Base-by-base conservation (phyloP, 306 rosid species). In the Bauhinia variegata region DNA sequence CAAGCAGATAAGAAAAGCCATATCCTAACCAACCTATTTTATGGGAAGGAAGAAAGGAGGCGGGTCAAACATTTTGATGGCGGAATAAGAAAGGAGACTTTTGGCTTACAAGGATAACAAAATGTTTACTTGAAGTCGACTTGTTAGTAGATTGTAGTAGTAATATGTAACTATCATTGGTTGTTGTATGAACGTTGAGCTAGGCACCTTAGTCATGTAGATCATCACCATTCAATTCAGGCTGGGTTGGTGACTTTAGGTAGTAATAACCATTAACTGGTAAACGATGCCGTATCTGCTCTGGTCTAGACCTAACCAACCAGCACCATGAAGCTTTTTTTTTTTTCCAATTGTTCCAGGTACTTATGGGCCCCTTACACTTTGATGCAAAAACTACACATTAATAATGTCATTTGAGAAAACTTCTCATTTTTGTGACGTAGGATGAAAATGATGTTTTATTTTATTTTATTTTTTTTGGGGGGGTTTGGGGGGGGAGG, bases 171-270 rank as follows among this genome's bases (percentile, higher is more conserved):
- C 54, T n/a, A 54, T 30, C 72, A 23, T 0, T 11, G 36, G 72
- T 67, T 67, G 72, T n/a, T n/a, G 72, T 67, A 51, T 42, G 0
- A 17, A 51, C 11, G 6, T 16, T 19, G 55, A 50, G 32, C 12
- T 15, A 28, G 58, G n/a, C 58, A 28, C 13, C 58, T 5, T 53
- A 23, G 34, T 18, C 34, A 19, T 53, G 12, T 42, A 42, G 14
- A 49, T 8, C 0, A 8, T 36, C 41, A 37, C 38, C 12, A 67
- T 61, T 61, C 38, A 67, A 31, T 37, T 2, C 7, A 23, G 12
- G 61, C 38, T 36, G 61, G 60, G 71, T 52, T 66, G 71, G 71
- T 66, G 71, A 66, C 7, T 66, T 36, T 66, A 66, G 61, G 51
- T 66, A 18, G 1, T 36, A 23, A 23, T 23, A 23, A 23, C 28